Evolutionary conservation across 495 filamentous ascomycete species (phyloP), one percentile per base, ranked within the genome.

Genomic region (Xylaria sp.): DNA sequence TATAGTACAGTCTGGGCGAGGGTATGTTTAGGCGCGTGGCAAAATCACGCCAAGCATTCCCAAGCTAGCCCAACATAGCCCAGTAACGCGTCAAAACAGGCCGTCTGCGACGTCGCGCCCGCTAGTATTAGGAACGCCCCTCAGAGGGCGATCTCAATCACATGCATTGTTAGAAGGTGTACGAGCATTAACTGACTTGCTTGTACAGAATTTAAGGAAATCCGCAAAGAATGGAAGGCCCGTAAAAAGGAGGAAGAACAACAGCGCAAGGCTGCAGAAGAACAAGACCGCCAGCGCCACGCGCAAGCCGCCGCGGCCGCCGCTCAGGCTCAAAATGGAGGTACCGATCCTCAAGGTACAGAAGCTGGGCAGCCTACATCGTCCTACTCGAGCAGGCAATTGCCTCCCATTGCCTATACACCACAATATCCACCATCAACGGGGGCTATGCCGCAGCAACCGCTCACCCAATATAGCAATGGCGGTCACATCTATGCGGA

Each of bases 221-320:
- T 99, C 70, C 93, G 96, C 64, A 97, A 98, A 80, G 94, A 98
- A 79, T 99, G 96, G 96, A 99, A 99, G 82, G 92, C 93, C 21
- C 93, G 95, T 71, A 99, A 98, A 89, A 98, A 99, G 92, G 96
- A 99, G 81, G 96, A 98, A 75, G 96, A 98, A 69, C 89, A 89
- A 68, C 84, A 86, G 77, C 92, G 96, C 74, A 98, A 98, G 87
- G 92, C 91, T 26, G 92, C 93, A 5, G 96, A 98, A 74, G 96
- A 98, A 73, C 90, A 93, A 69, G 89, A 92, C 71, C 92, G 93
- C 59, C 87, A 88, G 46, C 88, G 88, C 59, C 88, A 88, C 33
- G 88, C 85, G 41, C 84, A 87, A 61, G 85, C 84, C 43, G 85
- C 79, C 59, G 89, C 90, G 46, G 86, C 87, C 35, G 70, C 70